Evolutionary conservation across 306 rosid species (phyloP).

Genomic region (Begonia fuchsioides): DNA sequence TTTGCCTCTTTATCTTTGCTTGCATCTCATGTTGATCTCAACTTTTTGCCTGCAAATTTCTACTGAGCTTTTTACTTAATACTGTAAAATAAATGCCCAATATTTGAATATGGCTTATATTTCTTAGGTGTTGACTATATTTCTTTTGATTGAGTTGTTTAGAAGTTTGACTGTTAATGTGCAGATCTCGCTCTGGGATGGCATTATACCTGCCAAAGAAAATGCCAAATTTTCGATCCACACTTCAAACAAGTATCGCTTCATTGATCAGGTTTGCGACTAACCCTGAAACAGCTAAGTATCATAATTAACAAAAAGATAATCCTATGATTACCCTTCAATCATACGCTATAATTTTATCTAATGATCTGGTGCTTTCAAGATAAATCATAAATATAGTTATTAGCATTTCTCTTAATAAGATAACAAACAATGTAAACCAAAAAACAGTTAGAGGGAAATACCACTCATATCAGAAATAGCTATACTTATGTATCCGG

Average conservation of each 20-base stretch:
- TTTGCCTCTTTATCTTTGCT: slow-evolving; percentile 1
- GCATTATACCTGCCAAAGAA: slow-evolving; percentile 58
- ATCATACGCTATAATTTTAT: too few species aligned
- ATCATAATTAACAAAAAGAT: too few species aligned
- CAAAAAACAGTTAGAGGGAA: too few species aligned
- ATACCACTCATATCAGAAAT: too few species aligned
- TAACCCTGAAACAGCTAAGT: too few species aligned
- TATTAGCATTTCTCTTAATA: too few species aligned
- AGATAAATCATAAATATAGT: too few species aligned
- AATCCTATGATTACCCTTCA: too few species aligned
- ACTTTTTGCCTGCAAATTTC: neutral
- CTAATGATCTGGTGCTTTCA: too few species aligned
- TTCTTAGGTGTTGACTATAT: neutral
- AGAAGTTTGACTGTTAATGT: slow-evolving; percentile 4
- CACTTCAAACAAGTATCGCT: slow-evolving; percentile 57
- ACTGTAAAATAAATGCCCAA: neutral
- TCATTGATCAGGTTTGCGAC: slow-evolving; percentile 37
- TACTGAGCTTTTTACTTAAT: neutral
- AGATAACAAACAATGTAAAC: too few species aligned
- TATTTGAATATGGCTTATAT: neutral
- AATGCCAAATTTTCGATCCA: slow-evolving; percentile 48
- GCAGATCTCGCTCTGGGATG: slow-evolving; percentile 69
- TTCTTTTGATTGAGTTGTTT: slow-evolving; percentile 6
- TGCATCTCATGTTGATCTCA: neutral
- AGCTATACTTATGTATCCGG: neutral